Conservation (phyloP, 768 basidiomycete species). For the Podaxis sp. region DNA sequence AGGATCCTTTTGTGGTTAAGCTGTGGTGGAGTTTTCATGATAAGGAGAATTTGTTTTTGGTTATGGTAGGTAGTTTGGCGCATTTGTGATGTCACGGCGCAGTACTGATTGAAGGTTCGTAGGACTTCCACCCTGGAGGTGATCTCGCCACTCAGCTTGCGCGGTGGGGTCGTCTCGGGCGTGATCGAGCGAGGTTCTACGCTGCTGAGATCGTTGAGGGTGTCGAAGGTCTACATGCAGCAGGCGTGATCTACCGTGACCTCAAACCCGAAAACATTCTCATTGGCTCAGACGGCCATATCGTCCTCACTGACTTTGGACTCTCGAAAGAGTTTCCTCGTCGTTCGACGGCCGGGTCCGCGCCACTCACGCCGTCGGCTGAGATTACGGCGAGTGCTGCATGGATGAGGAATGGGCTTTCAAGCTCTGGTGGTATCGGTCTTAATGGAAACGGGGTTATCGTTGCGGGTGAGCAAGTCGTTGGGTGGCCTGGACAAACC, state of each 20-base stretch:
- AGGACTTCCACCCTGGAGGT: slow-evolving; percentile 96
- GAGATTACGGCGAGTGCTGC: slow-evolving; percentile 58
- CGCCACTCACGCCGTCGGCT: slow-evolving; percentile 58
- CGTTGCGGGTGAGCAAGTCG: slow-evolving; percentile 37
- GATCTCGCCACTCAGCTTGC: slow-evolving; percentile 98
- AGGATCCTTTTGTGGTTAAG: slow-evolving; percentile 94
- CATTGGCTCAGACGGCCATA: slow-evolving; percentile 91
- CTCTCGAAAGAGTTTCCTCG: slow-evolving; percentile 89
- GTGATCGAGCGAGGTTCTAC: slow-evolving; percentile 95
- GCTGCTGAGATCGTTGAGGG: slow-evolving; percentile 97
- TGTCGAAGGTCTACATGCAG: slow-evolving; percentile 89
- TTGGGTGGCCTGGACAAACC: slow-evolving; percentile 57
- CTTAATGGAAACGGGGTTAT: neutral
- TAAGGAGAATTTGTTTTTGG: slow-evolving; percentile 94
- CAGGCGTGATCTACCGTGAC: slow-evolving; percentile 96
- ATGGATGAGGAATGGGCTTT: slow-evolving; percentile 63
- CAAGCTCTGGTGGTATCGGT: neutral
- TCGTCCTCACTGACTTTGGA: slow-evolving; percentile 97
- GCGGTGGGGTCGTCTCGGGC: slow-evolving; percentile 90
- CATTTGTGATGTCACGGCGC: slow-evolving; percentile 8
- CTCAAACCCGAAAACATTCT: slow-evolving; percentile 97
- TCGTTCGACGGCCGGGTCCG: slow-evolving; percentile 38
- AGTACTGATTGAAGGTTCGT: slow-evolving; percentile 1
- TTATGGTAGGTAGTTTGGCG: slow-evolving; percentile 65
- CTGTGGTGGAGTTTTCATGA: slow-evolving; percentile 99